Evolutionary conservation across 352 stramenopile species (phyloP).

Genomic region (Blastocystis sp.): DNA sequence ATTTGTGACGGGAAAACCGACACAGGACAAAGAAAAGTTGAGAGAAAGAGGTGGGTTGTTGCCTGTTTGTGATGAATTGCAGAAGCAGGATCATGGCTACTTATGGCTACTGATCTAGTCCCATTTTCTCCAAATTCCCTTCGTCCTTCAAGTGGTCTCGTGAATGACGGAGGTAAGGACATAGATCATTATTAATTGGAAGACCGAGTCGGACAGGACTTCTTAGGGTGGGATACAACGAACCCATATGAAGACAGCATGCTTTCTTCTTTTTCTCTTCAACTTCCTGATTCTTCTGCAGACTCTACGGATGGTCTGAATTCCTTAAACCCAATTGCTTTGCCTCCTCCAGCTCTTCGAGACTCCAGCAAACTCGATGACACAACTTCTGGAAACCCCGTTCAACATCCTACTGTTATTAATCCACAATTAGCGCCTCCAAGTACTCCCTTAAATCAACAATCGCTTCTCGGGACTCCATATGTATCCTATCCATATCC

Average conservation of each 20-base stretch:
- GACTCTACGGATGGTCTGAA: conserved; percentile 1
- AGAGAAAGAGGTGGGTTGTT: conserved; percentile 11
- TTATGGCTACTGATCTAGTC: conserved; percentile 58
- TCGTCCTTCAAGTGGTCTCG: background rate
- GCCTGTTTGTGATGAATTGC: background rate
- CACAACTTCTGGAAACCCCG: background rate
- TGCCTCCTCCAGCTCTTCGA: background rate
- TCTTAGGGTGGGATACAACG: conserved; percentile 51
- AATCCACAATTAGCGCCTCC: background rate
- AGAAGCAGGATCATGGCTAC: conserved; percentile 53
- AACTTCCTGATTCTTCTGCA: conserved; percentile 25
- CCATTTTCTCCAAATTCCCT: conserved; percentile 53
- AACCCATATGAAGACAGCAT: conserved; percentile 60
- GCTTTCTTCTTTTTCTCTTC: conserved; percentile 51
- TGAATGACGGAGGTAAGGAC: background rate
- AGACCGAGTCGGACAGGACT: conserved; percentile 9
- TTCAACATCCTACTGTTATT: background rate
- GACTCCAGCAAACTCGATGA: background rate
- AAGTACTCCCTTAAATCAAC: background rate
- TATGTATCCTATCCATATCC: background rate
- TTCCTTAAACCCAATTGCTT: background rate
- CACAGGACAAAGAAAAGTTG: background rate
- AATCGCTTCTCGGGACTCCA: background rate
- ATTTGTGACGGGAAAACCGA: conserved; percentile 20
- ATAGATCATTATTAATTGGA: background rate